Evolutionary conservation across 2,329 filamentous ascomycete genomes (phyloP).

Genomic region (Penicillium fuscoglaucum): DNA sequence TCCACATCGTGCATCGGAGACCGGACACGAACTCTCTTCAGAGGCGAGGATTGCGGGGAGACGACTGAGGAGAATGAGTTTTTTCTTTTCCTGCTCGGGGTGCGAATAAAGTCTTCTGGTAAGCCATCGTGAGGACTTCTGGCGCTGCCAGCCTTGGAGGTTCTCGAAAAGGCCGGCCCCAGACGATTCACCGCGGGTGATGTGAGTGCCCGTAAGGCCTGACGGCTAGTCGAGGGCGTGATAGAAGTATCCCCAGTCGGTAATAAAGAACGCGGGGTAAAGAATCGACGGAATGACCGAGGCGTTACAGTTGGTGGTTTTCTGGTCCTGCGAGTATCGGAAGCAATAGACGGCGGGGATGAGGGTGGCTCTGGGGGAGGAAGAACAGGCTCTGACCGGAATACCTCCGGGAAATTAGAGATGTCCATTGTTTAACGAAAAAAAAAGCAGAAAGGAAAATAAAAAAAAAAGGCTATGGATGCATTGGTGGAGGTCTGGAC

Average conservation of each 20-base stretch:
- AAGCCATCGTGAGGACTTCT: conserved; percentile 29
- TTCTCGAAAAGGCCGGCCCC: conserved; percentile 44
- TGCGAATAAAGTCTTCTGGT: conserved; percentile 34
- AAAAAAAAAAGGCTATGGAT: conserved; percentile 2
- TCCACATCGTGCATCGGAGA: conserved; percentile 35
- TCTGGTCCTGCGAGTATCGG: conserved; percentile 42
- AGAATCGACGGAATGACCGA: conserved; percentile 53
- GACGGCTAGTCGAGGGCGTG: conserved; percentile 43
- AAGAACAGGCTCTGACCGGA: conserved; percentile 38
- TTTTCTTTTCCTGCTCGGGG: conserved; percentile 49
- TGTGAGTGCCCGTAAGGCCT: conserved; percentile 47
- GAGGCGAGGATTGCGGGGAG: conserved; percentile 52
- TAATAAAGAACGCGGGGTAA: conserved; percentile 50
- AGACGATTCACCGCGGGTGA: conserved; percentile 45
- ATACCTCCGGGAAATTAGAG: conserved; percentile 36
- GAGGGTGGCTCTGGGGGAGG: conserved; percentile 40
- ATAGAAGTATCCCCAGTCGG: conserved; percentile 36
- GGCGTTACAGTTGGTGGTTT: conserved; percentile 52
- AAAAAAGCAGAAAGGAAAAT: conserved; percentile 19
- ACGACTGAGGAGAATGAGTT: conserved; percentile 47
- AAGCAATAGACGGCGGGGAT: conserved; percentile 45
- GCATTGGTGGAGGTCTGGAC: conserved; percentile 16
- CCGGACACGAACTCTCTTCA: conserved; percentile 44
- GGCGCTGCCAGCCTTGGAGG: conserved; percentile 34
- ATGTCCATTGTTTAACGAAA: conserved; percentile 30